phyloP scores from a whole-genome alignment of 2,329 filamentous ascomycete species.

The Amphichorda felina region DNA sequence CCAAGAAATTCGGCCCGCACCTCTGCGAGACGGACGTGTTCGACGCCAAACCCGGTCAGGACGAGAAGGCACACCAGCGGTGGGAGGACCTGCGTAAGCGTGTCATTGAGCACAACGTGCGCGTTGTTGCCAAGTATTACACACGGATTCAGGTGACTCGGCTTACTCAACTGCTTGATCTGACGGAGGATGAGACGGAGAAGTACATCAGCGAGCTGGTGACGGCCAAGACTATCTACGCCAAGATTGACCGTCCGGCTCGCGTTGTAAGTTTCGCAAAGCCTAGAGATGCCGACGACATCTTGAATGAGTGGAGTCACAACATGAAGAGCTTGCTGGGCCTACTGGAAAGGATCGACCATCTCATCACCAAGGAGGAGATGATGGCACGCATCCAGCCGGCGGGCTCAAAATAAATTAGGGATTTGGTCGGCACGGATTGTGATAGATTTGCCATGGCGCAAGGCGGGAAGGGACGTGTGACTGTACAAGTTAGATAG shows the following conservation, averaged over 20 bases:
- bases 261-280: slow-evolving; percentile 89
- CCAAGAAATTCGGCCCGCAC: slow-evolving; percentile 79
- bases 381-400: slow-evolving; percentile 99
- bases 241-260: slow-evolving; percentile 91
- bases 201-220: slow-evolving; percentile 98
- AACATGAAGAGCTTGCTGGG: slow-evolving; percentile 93
- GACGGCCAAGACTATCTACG: slow-evolving; percentile 94
- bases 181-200: slow-evolving; percentile 92
- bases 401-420: slow-evolving; percentile 23
- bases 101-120: slow-evolving; percentile 98
- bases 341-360: slow-evolving; percentile 81
- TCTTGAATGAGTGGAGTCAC: slow-evolving; percentile 95
- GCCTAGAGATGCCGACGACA: slow-evolving; percentile 87
- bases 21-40: slow-evolving; percentile 88
- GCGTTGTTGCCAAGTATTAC: slow-evolving; percentile 97
- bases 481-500: slow-evolving; percentile 3
- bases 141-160: slow-evolving; percentile 91
- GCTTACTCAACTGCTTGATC: slow-evolving; percentile 79
- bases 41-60: slow-evolving; percentile 51
- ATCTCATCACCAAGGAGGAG: slow-evolving; percentile 98
- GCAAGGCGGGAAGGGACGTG: neutral
- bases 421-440: neutral
- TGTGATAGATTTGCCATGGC: neutral
- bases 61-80: slow-evolving; percentile 71
- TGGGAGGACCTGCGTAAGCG: slow-evolving; percentile 96